Evolutionary conservation across 352 stramenopile species (phyloP).

Genomic region (Peronospora destructor): DNA sequence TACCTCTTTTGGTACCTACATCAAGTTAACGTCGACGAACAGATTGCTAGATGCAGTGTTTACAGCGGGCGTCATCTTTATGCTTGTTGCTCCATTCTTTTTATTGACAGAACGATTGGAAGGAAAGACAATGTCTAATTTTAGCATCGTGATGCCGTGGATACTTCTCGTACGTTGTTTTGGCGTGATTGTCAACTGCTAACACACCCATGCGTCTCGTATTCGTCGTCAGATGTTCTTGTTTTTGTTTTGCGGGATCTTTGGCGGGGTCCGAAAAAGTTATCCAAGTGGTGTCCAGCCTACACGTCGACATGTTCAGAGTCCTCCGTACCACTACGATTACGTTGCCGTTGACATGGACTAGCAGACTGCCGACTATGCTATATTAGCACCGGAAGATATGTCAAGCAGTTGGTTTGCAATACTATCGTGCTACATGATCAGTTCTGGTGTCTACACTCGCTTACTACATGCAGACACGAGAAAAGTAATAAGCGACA

Average conservation of each 20-base stretch:
- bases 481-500: too few species aligned
- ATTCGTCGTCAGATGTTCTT: slow-evolving; percentile 42
- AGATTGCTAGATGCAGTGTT: slow-evolving; percentile 40
- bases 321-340: slow-evolving; percentile 37
- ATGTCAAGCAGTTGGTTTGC: background rate
- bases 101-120: slow-evolving; percentile 56
- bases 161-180: slow-evolving; percentile 56
- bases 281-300: slow-evolving; percentile 32
- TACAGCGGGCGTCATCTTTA: slow-evolving; percentile 35
- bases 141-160: slow-evolving; percentile 71
- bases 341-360: slow-evolving; percentile 51
- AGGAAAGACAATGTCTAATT: slow-evolving; percentile 50
- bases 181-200: slow-evolving; percentile 1
- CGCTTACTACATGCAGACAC: too few species aligned
- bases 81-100: slow-evolving; percentile 63
- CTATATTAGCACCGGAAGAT: background rate
- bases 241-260: slow-evolving; percentile 61
- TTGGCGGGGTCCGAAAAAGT: slow-evolving; percentile 37
- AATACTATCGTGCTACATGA: too few species aligned
- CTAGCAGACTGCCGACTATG: slow-evolving; percentile 3
- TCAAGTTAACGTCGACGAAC: slow-evolving; percentile 33
- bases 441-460: too few species aligned
- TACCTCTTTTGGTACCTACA: slow-evolving; percentile 53
- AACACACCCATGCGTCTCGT: slow-evolving; percentile 1
- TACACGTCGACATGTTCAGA: slow-evolving; percentile 21